These are phyloP conservation scores for Allium sativum DNA, from an alignment of 106 monocot species.

Conservation along the genomic window DNA sequence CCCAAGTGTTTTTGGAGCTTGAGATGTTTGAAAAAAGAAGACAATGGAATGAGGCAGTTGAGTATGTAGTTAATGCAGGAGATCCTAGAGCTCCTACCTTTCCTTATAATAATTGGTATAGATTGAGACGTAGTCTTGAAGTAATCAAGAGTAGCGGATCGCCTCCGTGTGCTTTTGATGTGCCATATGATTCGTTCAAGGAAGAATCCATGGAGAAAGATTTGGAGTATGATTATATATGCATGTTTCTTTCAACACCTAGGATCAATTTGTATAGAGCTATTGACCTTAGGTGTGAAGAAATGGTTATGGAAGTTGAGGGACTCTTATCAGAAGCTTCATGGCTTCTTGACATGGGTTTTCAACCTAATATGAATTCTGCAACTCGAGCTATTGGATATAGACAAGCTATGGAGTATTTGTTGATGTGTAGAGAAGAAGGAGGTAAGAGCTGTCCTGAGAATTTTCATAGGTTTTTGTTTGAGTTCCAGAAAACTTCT, in stretches of 20 bases:
- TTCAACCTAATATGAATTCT: slow-evolving; percentile 55
- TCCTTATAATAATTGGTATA: slow-evolving; percentile 74
- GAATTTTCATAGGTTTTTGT: slow-evolving; percentile 37
- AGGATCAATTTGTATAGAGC: slow-evolving; percentile 60
- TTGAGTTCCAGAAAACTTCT: slow-evolving; percentile 72
- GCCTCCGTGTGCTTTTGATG: slow-evolving; percentile 59
- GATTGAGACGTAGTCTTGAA: slow-evolving; percentile 70
- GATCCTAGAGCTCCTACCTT: slow-evolving; percentile 48
- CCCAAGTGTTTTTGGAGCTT: slow-evolving; percentile 38
- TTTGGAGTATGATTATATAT: slow-evolving; percentile 74
- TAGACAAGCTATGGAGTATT: slow-evolving; percentile 81
- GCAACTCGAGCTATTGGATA: slow-evolving; percentile 92
- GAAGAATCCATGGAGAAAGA: slow-evolving; percentile 18
- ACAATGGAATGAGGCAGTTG: slow-evolving; percentile 69
- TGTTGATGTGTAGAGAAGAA: slow-evolving; percentile 46
- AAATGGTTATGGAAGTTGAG: slow-evolving; percentile 56
- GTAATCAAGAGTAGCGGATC: slow-evolving; percentile 58
- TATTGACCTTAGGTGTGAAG: slow-evolving; percentile 84
- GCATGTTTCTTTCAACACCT: slow-evolving; percentile 67
- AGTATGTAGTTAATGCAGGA: slow-evolving; percentile 55
- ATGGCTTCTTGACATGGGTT: slow-evolving; percentile 76
- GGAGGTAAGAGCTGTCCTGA: slow-evolving; percentile 40
- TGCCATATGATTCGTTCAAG: slow-evolving; percentile 64
- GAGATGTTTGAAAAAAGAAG: slow-evolving; percentile 31
- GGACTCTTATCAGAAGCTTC: slow-evolving; percentile 82